A percentile compares a stretch with the other conserved stretches of the same genome.
phyloP scores from a whole-genome alignment of 1,284 basidiomycete species.

The Rhodotorula sp. region DNA sequence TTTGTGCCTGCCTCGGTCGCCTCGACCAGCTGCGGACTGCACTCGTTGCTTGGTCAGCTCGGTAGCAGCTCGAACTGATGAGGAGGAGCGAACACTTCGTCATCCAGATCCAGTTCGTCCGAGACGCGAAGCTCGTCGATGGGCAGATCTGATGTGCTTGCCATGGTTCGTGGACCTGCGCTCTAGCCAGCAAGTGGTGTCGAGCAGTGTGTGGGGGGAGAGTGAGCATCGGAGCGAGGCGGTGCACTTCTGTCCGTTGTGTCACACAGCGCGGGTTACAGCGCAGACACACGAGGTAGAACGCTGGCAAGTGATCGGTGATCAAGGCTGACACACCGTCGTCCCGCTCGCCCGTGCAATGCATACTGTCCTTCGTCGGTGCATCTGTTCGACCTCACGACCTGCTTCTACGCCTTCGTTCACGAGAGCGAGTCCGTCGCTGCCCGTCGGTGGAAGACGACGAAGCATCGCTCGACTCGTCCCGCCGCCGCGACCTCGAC shows the following conservation, averaged over 20 bases:
- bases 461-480: not conserved
- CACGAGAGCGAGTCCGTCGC: no score
- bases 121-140: not conserved
- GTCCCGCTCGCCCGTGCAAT: no score
- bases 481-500: not conserved
- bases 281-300: no score
- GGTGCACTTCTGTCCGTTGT: not conserved
- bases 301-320: no score
- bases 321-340: no score
- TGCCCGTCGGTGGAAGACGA: not conserved
- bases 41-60: no score
- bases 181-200: no score
- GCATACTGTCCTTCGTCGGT: no score
- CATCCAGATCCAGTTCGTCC: not conserved
- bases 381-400: not conserved
- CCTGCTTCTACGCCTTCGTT: not conserved
- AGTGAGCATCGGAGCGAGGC: not conserved
- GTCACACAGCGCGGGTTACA: no score
- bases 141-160: not conserved
- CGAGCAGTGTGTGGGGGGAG: no score
- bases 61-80: not conserved
- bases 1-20: constrained; percentile 1
- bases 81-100: constrained; percentile 3
- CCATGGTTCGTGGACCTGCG: no score
- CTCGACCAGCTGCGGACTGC: constrained; percentile 25